phyloP scores from a whole-genome alignment of 2,329 filamentous ascomycete genomes.

The Fusarium fracticaudum region DNA sequence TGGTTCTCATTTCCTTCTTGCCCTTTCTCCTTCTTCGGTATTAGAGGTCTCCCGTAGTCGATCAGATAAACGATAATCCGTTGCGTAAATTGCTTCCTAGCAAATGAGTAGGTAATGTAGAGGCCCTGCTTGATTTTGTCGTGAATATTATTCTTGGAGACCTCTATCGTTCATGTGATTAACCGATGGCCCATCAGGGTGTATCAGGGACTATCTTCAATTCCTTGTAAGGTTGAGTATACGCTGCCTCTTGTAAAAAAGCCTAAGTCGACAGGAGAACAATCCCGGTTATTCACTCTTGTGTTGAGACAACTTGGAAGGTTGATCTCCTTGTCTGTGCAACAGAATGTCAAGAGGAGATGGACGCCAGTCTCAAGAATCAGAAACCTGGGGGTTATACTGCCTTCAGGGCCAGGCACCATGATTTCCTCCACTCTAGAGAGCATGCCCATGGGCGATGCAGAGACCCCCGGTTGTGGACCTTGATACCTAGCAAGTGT shows the following conservation, averaged over 20 bases:
- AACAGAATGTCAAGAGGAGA: neutral
- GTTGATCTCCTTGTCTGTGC: rapidly evolving
- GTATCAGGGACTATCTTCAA: rapidly evolving
- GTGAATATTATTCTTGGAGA: neutral
- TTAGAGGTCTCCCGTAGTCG: rapidly evolving
- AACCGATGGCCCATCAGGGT: rapidly evolving
- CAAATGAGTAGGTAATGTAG: rapidly evolving
- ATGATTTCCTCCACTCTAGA: too few species aligned
- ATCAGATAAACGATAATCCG: too few species aligned
- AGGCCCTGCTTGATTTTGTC: rapidly evolving
- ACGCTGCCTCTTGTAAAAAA: neutral
- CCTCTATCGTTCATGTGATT: rapidly evolving
- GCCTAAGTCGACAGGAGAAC: rapidly evolving
- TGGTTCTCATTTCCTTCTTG: rapidly evolving
- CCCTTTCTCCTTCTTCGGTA: neutral
- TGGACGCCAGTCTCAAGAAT: too few species aligned
- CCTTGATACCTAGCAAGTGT: rapidly evolving
- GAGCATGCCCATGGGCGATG: neutral
- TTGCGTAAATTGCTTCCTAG: rapidly evolving
- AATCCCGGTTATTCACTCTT: rapidly evolving
- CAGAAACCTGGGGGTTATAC: rapidly evolving
- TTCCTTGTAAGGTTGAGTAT: rapidly evolving
- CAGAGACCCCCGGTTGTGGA: rapidly evolving
- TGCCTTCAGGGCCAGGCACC: rapidly evolving
- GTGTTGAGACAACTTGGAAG: neutral